Evolutionary conservation across 129 eudicot genomes (phyloP), one percentile per base, ranked within the genome.

Genomic region (Escallonia rubra): DNA sequence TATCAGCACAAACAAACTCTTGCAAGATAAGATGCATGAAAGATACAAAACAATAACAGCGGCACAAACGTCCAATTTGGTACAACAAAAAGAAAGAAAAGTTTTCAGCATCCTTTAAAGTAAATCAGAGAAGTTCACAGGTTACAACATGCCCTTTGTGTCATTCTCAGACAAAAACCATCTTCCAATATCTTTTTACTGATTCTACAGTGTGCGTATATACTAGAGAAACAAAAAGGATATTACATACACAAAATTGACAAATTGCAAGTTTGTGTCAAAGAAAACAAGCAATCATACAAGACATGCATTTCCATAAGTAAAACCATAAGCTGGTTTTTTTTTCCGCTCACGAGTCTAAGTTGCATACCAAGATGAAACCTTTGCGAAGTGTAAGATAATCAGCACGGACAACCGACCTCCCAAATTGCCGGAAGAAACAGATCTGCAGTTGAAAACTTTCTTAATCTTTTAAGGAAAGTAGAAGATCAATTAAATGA

Each of bases 381-480:
- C 90, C 98, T 78, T 86, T 86, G 60, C 96, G 97, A 42, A 88
- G 85, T 14, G 85, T 81, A 61, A 91, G 87, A 60, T 91, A 91
- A 75, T 91, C 97, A 44, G 86, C 87, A 66, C 87, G 91, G 65
- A 88, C 94, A 63, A 91, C 96, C 12, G 97, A 85, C 71, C 49
- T 75, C 43, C 96, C 89, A 71, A 91, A 91, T 60, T 91, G 97
- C 63, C 96, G 78, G 76, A 88, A 91, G 75, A 91, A 91, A 70
- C 98, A 91, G 7, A 82, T 80, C 96, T 91, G 82, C 69, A 64
- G 70, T 8, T 40, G 62, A 63, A 12, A 16, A 43, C 11, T 41
- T 7, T 45, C 42, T 16, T 16, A 68, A 5, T 34, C 44, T 16
- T 16, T 55, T 53, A 55, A 2, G 13, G 60, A 57, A 56, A 57